Conservation (phyloP, 1,284 basidiomycete species). For the Coriolopsis trogii region DNA sequence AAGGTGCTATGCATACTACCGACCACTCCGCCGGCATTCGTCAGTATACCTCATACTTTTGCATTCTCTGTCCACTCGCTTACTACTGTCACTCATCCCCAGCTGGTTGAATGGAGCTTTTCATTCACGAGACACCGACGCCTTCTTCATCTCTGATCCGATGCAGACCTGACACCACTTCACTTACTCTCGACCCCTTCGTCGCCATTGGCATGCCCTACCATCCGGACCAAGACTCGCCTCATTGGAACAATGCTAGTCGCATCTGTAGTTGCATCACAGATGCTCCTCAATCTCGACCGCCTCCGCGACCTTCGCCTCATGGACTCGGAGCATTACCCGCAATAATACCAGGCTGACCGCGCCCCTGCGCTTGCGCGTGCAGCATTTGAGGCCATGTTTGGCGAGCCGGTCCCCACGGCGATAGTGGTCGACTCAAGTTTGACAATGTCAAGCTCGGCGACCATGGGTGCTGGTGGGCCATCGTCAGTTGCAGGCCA, state of each 20-base stretch:
- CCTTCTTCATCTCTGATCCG: conserved; percentile 50
- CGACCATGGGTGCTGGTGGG: conserved; percentile 57
- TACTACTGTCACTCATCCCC: conserved; percentile 5
- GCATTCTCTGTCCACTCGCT: background rate
- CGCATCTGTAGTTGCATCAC: conserved; percentile 54
- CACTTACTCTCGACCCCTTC: conserved; percentile 32
- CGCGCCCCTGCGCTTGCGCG: conserved; percentile 40
- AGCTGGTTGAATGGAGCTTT: conserved; percentile 52
- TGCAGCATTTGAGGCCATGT: conserved; percentile 46
- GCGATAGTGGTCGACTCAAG: conserved; percentile 24
- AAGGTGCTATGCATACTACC: conserved; percentile 46
- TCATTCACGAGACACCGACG: conserved; percentile 53
- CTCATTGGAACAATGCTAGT: conserved; percentile 48
- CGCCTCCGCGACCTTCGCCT: conserved; percentile 45
- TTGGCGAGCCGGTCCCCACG: conserved; percentile 41
- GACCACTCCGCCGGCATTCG: conserved; percentile 50
- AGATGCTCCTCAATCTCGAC: conserved; percentile 50
- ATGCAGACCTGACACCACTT: conserved; percentile 48
- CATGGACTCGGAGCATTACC: conserved; percentile 50
- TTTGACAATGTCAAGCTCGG: conserved; percentile 49
- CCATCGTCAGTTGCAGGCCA: conserved; percentile 44
- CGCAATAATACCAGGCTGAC: conserved; percentile 29
- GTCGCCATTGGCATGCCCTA: conserved; percentile 47
- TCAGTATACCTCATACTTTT: conserved; percentile 38
- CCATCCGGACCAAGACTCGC: conserved; percentile 43